These are phyloP conservation scores for Fusarium miscanthi DNA, from an alignment of 2,329 filamentous ascomycete species.

Conservation along the genomic window DNA sequence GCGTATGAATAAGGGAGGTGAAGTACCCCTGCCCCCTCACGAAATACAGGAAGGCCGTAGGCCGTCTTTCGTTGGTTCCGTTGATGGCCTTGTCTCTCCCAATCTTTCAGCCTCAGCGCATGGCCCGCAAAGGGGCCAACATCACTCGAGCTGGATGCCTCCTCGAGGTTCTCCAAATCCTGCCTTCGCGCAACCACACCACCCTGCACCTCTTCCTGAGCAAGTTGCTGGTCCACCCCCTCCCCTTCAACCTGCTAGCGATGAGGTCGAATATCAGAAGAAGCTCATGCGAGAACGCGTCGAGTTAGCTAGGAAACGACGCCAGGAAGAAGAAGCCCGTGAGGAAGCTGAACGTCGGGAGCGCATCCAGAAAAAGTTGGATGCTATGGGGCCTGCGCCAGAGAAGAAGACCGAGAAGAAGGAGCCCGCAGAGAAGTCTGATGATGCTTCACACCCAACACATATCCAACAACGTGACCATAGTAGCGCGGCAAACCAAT, in stretches of 20 bases:
- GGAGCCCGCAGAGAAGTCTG: conserved; percentile 55
- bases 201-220: conserved; percentile 44
- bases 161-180: conserved; percentile 58
- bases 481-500: conserved; percentile 7
- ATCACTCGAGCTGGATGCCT: conserved; percentile 43
- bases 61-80: conserved; percentile 61
- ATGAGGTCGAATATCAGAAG: conserved; percentile 72
- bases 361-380: conserved; percentile 77
- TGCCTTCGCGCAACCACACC: conserved; percentile 54
- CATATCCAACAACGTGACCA: conserved; percentile 52
- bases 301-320: conserved; percentile 75
- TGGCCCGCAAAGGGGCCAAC: conserved; percentile 43
- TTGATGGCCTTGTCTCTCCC: conserved; percentile 63
- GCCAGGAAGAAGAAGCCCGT: conserved; percentile 74
- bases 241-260: conserved; percentile 53
- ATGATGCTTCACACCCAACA: conserved; percentile 49
- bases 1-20: conserved; percentile 60
- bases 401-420: conserved; percentile 70
- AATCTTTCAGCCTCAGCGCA: conserved; percentile 44
- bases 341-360: conserved; percentile 78
- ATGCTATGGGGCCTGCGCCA: conserved; percentile 73
- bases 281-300: conserved; percentile 79
- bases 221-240: conserved; percentile 48
- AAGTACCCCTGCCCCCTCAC: conserved; percentile 55
- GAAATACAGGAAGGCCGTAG: conserved; percentile 59